Evolutionary conservation across 345 rosid genomes (phyloP), one percentile per base, ranked within the genome.

Genomic region (Pseudoturritis turrita): DNA sequence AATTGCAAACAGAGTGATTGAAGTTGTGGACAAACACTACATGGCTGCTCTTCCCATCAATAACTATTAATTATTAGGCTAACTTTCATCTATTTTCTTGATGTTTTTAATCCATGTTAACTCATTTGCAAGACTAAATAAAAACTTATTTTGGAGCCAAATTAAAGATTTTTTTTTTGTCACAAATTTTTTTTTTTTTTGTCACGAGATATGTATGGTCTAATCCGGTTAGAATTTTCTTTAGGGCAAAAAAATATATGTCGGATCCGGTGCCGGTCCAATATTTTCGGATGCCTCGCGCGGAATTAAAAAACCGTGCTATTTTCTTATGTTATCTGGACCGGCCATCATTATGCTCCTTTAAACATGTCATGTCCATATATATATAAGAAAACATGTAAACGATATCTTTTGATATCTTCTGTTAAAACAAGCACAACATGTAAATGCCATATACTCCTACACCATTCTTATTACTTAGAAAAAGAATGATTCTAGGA

Each of bases 1-100:
- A 64, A 80, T 82, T 46, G 86, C 86, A 46, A 75, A 80, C 65
- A 80, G 39, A 59, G 76, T 80, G 41, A 75, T 82, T 18, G 82
- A 80, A 63, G 83, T 71, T 51, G 78, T 82, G 52, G 83, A 80
- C 25, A 40, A 70, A 75, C 70, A 80, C 53, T 67, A 44, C 52
- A 75, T 78, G 69, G 70, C 67, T 55, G 40, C 65, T 51, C 66
- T 62, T 41, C 70, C 74, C 36, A 31, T 46, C 44, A 66, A 35
- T 21, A 65, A 61, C 46, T 77, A 51, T 28, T 74, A 23, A n/a
- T 22, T 15, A n/a, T 40, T 53, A 53, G 50, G 43, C 40, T 70
- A 62, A 54, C 18, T 63, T 33, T 50, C 5, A 53, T 75, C 5
- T 35, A 18, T 26, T 19, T 66, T 58, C 4, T 33, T 23, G 15